Evolutionary conservation across 352 stramenopile species (phyloP), one percentile per base, ranked within the genome.

Genomic region (Hyaloperonospora brassicae): DNA sequence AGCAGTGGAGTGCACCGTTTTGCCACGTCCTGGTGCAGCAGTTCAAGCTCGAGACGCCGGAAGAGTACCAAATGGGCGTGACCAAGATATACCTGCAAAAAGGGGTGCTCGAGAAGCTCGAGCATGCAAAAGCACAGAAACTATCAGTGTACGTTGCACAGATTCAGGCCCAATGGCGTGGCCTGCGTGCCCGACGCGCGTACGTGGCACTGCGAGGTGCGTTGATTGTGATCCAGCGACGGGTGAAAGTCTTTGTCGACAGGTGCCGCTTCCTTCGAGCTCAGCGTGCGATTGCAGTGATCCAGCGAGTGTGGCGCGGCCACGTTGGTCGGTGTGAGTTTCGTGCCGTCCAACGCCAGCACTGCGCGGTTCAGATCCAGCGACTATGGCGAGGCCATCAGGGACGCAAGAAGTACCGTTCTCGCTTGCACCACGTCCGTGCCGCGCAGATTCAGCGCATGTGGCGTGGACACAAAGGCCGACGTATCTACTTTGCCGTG

Each of bases 21-120:
- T 93, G 83, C 40, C 48, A 64, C 11, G 43, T 72, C 8, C 61
- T 91, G 17, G 72, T 75, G n/a, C 67, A 75, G 25, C 74, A 79
- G 31, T 87, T 90, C 50, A 64, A 78, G 46, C 66, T 90, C 14
- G 57, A 65, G 25, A 76, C 61, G 7, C 83, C 83, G 0, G 67
- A 84, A 22, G 76, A 93, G 56, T 91, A 74, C 48, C 80, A 91
- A 48, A 87, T 93, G 75, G 83, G 83, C 7, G 68, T 72, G 59
- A 88, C 79, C 21, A 91, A 91, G 63, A 90, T 93, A 46, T 93
- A 91, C 66, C 64, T 93, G n/a, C 80, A 91, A 47, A 79, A 88
- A 42, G 83, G 83, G 23, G 73, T 93, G 24, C 66, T 90, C 4
- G 80, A 90, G 47, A 77, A 68, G 21, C 64, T 91, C 5, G 80